These are phyloP conservation scores for Aspergillus transmontanensis DNA, from an alignment of 2,329 filamentous ascomycete genomes.

Conservation along the genomic window DNA sequence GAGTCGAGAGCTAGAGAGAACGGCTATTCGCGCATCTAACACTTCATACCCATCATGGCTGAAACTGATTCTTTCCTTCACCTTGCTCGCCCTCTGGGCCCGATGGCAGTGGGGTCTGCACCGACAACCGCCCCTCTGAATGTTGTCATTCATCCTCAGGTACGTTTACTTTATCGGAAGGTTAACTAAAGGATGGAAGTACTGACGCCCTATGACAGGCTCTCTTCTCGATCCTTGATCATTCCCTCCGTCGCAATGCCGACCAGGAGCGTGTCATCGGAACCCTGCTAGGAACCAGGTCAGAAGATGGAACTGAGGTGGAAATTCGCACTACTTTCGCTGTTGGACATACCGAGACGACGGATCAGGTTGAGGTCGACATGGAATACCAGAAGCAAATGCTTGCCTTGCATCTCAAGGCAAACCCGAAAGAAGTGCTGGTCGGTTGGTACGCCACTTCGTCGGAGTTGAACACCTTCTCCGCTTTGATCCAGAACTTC, in stretches of 20 bases:
- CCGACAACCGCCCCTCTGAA: conserved; percentile 87
- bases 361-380: conserved; percentile 98
- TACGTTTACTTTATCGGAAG: conserved; percentile 47
- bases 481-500: conserved; percentile 98
- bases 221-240: conserved; percentile 74
- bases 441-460: conserved; percentile 99
- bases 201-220: conserved; percentile 46
- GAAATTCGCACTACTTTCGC: conserved; percentile 96
- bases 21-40: not conserved
- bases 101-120: conserved; percentile 75
- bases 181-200: conserved; percentile 4
- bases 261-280: conserved; percentile 96
- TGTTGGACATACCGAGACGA: conserved; percentile 96
- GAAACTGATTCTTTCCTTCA: conserved; percentile 87
- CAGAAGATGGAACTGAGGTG: conserved; percentile 95
- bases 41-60: conserved; percentile 69
- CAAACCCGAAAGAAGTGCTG: conserved; percentile 88
- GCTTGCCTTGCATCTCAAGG: conserved; percentile 91
- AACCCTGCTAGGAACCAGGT: conserved; percentile 87
- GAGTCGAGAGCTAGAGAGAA: conserved; percentile 7
- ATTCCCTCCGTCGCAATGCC: conserved; percentile 86
- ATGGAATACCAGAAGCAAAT: conserved; percentile 99
- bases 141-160: conserved; percentile 94
- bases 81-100: conserved; percentile 87
- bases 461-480: conserved; percentile 97